These are phyloP conservation scores for Exophiala phaeomuriformis DNA, from an alignment of 2,329 filamentous ascomycete genomes.

Conservation along the genomic window DNA sequence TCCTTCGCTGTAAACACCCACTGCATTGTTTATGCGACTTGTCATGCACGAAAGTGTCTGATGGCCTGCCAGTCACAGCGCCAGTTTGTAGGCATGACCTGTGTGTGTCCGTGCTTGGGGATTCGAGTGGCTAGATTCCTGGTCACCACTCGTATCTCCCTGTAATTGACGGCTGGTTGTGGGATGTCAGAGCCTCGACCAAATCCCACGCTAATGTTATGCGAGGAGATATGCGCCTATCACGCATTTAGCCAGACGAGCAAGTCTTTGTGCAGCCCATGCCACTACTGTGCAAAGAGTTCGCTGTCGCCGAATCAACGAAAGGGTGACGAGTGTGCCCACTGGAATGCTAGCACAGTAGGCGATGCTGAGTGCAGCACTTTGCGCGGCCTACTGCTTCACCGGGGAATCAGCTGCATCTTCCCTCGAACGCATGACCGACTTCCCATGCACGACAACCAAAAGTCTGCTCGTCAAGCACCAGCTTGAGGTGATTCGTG, in stretches of 20 bases:
- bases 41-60: too few relatives aligned
- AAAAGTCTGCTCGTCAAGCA: too few relatives aligned
- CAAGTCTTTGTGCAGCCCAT: neutral
- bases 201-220: conserved; percentile 5
- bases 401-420: conserved; percentile 11
- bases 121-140: conserved; percentile 16
- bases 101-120: conserved; percentile 11
- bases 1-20: too few relatives aligned
- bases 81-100: conserved; percentile 6
- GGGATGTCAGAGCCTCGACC: conserved; percentile 4
- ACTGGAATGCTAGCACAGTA: conserved; percentile 4
- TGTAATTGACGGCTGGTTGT: conserved; percentile 3
- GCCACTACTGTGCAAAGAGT: neutral
- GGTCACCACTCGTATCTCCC: conserved; percentile 15
- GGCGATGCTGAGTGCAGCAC: too few relatives aligned
- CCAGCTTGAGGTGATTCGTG: neutral
- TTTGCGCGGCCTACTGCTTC: neutral
- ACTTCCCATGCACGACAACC: conserved; percentile 1
- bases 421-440: conserved; percentile 16
- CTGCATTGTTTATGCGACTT: too few relatives aligned
- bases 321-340: conserved; percentile 10
- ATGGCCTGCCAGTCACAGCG: conserved; percentile 2
- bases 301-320: neutral
- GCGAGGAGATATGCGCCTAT: conserved; percentile 14
- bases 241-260: conserved; percentile 8